Base-by-base conservation (phyloP, 2,329 filamentous ascomycete species). In the Karstenula rhodostoma region DNA sequence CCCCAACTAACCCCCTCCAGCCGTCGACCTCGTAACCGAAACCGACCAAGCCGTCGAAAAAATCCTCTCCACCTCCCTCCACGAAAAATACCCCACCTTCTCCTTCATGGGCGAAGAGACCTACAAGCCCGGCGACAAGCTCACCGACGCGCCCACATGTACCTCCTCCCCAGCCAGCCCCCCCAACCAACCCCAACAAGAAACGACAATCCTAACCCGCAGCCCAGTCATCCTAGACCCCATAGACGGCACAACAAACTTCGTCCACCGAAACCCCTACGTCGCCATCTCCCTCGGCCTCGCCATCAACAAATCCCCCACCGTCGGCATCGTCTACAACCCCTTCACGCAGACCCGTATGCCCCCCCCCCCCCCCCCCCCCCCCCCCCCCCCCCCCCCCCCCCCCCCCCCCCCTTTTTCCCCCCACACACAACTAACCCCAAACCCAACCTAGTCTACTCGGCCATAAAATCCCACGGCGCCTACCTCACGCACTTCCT, bases 181-280 rank as follows among this genome's bases (percentile, higher is more conserved):
- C 8, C 13, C 19, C 40, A 4, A 9, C 6, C n/a, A 4, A 40
- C 8, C 40, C 6, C n/a, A 12, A 19, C 3, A 46, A 25, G 5
- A 25, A 15, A 23, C 17, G 32, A 32, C 23, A 17, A 51, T 19
- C 2, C 7, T 40, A 15, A 40, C 19, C 2, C 9, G 8, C 29
- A 32, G 15, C 10, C 25, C 90, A 48, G 94, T 94, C 79, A 86
- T 94, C 72, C 89, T 91, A 66, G 91, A 94, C 75, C 91, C 91
- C 47, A 93, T 94, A 68, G 91, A 94, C 79, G 91, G 90, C 72
- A 93, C 87, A 7, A 92, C 89, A 53, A 94, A 94, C 83, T 93
- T 94, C 72, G 86, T 94, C 49, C 91, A 94, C 78, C 86, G 85
- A 22, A 90, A 92, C 78, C 90, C 87, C 64, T 85, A 87, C 69